Evolutionary conservation across 768 basidiomycete species (phyloP).

Genomic region (Paxillus ammoniavirescens): DNA sequence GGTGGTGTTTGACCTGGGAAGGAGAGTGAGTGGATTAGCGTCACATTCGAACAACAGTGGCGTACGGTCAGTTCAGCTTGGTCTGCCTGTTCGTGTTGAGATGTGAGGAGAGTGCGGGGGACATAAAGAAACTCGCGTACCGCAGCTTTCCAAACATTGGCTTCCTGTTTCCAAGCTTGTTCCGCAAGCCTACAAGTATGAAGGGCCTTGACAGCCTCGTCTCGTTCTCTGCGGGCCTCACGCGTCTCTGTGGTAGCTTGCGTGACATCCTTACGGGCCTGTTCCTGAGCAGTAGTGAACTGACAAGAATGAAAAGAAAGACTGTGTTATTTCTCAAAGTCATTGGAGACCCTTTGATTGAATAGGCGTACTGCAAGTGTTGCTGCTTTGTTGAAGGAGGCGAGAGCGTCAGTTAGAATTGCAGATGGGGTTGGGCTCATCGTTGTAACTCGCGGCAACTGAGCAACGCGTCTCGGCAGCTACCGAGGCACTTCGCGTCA

Average conservation of each 20-base stretch:
- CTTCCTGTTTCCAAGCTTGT: conserved; percentile 47
- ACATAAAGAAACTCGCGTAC: conserved; percentile 38
- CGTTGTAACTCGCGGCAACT: conserved; percentile 1
- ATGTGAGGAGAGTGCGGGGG: conserved; percentile 10
- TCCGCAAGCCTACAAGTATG: conserved; percentile 45
- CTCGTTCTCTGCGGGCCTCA: conserved; percentile 50
- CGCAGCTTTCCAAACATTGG: conserved; percentile 40
- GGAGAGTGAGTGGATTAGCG: neutral
- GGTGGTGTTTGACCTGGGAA: conserved; percentile 55
- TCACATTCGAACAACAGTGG: neutral
- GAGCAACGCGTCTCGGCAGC: conserved; percentile 21
- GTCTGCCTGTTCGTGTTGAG: conserved; percentile 37
- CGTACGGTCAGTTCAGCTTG: conserved; percentile 59
- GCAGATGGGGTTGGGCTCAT: conserved; percentile 35
- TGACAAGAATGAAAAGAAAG: conserved; percentile 19
- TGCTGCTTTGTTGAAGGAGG: conserved; percentile 39
- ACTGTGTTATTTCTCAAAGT: conserved; percentile 7
- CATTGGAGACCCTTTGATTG: neutral
- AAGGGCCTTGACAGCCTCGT: conserved; percentile 45
- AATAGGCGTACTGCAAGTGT: conserved; percentile 36
- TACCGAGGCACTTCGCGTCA: conserved; percentile 11
- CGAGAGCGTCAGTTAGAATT: conserved; percentile 42
- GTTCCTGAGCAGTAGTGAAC: conserved; percentile 58
- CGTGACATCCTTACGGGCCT: conserved; percentile 51
- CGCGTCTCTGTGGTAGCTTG: conserved; percentile 45